These are phyloP conservation scores for Colletotrichum plurivorum DNA, from an alignment of 2,329 filamentous ascomycete genomes.

Conservation along the genomic window DNA sequence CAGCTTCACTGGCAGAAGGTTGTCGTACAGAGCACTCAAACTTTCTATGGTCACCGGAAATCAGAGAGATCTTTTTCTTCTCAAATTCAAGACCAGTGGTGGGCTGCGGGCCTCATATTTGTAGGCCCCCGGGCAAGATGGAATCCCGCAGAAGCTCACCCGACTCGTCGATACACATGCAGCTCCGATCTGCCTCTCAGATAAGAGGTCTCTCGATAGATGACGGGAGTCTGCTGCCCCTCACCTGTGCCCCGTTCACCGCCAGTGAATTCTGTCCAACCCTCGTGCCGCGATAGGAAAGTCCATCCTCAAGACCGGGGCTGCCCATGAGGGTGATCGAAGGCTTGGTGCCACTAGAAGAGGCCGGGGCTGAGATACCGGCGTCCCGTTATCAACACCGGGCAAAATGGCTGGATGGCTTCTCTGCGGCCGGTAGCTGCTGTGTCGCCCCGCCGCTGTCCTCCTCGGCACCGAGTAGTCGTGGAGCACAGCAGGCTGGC, in stretches of 20 bases:
- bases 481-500: neutral
- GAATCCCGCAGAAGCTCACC: constrained; percentile 28
- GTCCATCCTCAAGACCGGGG: constrained; percentile 35
- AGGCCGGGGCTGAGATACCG: constrained; percentile 17
- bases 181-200: constrained; percentile 25
- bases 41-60: neutral
- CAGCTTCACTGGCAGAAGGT: neutral
- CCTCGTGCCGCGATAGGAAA: constrained; percentile 37
- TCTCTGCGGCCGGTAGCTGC: neutral
- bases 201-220: constrained; percentile 34
- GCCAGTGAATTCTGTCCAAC: constrained; percentile 30
- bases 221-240: constrained; percentile 9
- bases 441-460: neutral
- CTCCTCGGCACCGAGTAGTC: neutral
- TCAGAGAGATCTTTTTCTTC: neutral
- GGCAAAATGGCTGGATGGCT: constrained; percentile 5
- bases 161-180: neutral
- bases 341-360: constrained; percentile 21
- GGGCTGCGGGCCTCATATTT: constrained; percentile 29
- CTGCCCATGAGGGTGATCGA: constrained; percentile 27
- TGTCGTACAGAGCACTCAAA: neutral
- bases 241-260: constrained; percentile 19
- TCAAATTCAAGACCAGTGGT: neutral
- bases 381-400: constrained; percentile 27
- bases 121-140: constrained; percentile 4